Base-by-base conservation (phyloP, 345 rosid genomes). In the Sonneratia caseolaris region DNA sequence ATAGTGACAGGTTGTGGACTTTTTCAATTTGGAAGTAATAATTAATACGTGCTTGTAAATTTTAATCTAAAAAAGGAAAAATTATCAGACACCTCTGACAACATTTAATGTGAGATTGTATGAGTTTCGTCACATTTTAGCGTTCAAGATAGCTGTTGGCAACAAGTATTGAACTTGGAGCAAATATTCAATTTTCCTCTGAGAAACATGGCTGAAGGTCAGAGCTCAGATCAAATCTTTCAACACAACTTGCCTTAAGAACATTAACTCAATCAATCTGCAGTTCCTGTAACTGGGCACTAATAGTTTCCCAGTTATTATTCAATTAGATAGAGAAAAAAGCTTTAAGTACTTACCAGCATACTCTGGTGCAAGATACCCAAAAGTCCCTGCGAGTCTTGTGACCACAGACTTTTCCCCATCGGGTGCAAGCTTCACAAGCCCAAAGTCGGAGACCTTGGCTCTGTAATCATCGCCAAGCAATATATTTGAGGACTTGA, bases 341-440 rank as follows among this genome's bases (percentile, higher is more conserved):
- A 62, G 19, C 14, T 24, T 74, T 21, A 43, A 70, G 47, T 43
- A 69, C 83, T 70, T 80, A 87, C 96, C 92, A n/a, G 96, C 96
- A 81, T 89, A 89, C 72, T 89, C 96, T 32, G 96, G 96, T n/a
- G 96, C 96, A 70, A 89, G 79, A 81, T 89, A 89, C 64, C 96
- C 96, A 70, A 89, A 89, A 61, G 92, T 89, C 40, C 96, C 96
- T 12, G 92, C 96, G 72, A 89, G 89, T 80, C 88, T 81, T 15
- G 96, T 89, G 40, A 73, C 88, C 13, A 89, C 78, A 22, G 96
- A 87, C 56, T 62, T 76, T 72, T 86, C 85, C 11, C 92, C 88
- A 59, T 89, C 84, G 37, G 96, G 96, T 62, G 96, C 96, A 69
- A 89, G 90, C 81, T 86, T 87, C 57, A 89, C 96, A 75, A 89